Conservation (phyloP, 2,329 filamentous ascomycete species). For the Pezicula radicicola region DNA sequence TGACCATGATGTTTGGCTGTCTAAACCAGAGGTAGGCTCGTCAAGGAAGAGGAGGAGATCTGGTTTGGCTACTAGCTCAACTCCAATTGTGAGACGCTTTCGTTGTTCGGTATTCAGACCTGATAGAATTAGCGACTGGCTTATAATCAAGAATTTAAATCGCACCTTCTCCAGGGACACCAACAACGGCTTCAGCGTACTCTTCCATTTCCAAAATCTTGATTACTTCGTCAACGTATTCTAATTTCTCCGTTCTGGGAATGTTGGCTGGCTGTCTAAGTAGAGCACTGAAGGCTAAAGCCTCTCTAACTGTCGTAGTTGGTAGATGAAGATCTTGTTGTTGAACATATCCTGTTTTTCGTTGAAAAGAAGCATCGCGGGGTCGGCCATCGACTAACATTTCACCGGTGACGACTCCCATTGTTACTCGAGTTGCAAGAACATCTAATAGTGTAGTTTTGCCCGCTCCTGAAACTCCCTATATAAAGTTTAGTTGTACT, state of each 20-base stretch:
- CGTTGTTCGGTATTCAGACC: slow-evolving; percentile 55
- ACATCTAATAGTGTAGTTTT: slow-evolving; percentile 86
- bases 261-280: slow-evolving; percentile 77
- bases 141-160: no score
- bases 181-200: slow-evolving; percentile 87
- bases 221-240: slow-evolving; percentile 76
- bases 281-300: slow-evolving; percentile 77
- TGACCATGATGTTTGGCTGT: slow-evolving; percentile 87
- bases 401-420: slow-evolving; percentile 82
- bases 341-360: slow-evolving; percentile 86
- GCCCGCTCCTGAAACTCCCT: slow-evolving; percentile 58
- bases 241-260: slow-evolving; percentile 74
- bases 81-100: slow-evolving; percentile 83
- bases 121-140: no score
- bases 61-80: slow-evolving; percentile 87
- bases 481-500: no score
- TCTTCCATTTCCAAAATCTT: slow-evolving; percentile 77
- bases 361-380: slow-evolving; percentile 77
- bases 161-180: slow-evolving; percentile 69
- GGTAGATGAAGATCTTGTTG: slow-evolving; percentile 85
- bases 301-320: slow-evolving; percentile 82
- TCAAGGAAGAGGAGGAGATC: slow-evolving; percentile 75
- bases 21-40: slow-evolving; percentile 87
- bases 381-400: slow-evolving; percentile 65
- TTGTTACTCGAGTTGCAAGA: slow-evolving; percentile 77